Conservation (phyloP, 345 rosid species). For the Pelargonium nanum region DNA sequence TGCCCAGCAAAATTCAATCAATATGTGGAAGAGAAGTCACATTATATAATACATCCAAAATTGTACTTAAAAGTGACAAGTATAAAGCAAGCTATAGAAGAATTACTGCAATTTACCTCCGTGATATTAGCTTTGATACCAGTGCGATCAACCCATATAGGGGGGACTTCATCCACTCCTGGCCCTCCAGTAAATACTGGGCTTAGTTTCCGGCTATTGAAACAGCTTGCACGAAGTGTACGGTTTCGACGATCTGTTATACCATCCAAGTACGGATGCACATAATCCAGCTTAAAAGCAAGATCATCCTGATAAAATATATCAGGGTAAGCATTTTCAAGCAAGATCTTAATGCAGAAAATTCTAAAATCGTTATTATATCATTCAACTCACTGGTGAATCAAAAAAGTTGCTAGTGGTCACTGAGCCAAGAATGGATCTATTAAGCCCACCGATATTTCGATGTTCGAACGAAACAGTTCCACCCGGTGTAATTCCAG, state of each 20-base stretch:
- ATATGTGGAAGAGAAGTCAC: conserved; percentile 8
- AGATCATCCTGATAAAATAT: conserved; percentile 72
- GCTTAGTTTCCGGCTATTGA: conserved; percentile 91
- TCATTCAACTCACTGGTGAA: conserved; percentile 52
- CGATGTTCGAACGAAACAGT: conserved; percentile 94
- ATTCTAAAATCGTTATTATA: neutral
- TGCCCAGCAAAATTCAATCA: conserved; percentile 20
- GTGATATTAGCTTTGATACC: conserved; percentile 89
- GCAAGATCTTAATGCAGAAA: neutral
- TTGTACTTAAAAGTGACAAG: too few species aligned
- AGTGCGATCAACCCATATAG: conserved; percentile 98
- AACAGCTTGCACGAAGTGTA: conserved; percentile 79
- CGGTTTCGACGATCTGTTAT: conserved; percentile 68
- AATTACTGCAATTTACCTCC: conserved; percentile 46
- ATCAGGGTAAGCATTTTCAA: neutral
- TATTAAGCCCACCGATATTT: conserved; percentile 79
- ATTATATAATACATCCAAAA: too few species aligned
- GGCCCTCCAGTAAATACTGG: conserved; percentile 99
- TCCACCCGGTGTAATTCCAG: conserved; percentile 96
- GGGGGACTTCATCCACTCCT: conserved; percentile 94
- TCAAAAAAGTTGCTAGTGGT: conserved; percentile 94
- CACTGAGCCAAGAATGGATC: conserved; percentile 87
- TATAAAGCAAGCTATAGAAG: neutral
- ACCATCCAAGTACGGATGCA: conserved; percentile 93
- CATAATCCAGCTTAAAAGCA: conserved; percentile 94